Percentiles rank a stretch among this genome's conserved stretches.
Conservation (phyloP, 208 protist species). For the Angomonas ambiguus region DNA sequence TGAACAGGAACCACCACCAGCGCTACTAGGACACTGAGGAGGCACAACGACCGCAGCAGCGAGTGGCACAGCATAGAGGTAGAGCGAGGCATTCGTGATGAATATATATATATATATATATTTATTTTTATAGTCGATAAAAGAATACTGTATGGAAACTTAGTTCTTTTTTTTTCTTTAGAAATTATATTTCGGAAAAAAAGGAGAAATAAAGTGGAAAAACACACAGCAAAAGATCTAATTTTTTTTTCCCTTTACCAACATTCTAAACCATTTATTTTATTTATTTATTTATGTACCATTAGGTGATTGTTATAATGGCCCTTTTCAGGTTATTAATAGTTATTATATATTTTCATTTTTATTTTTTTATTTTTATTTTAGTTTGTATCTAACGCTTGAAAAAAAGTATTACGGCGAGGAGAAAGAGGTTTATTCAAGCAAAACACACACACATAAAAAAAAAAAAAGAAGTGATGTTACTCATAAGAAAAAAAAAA, state of each 20-base stretch:
- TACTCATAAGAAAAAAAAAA: too few species aligned
- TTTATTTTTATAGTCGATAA: too few species aligned
- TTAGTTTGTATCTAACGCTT: neutral
- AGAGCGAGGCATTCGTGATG: neutral
- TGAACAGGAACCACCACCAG: too few species aligned
- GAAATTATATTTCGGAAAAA: neutral
- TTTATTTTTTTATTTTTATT: neutral
- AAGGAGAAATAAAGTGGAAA: slow-evolving; percentile 13
- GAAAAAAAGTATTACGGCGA: too few species aligned
- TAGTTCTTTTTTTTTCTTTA: neutral
- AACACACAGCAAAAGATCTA: too few species aligned
- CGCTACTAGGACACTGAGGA: neutral
- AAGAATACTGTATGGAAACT: neutral
- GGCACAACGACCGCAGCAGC: neutral
- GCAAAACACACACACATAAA: neutral
- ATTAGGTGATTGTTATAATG: slow-evolving; percentile 7
- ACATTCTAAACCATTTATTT: slow-evolving; percentile 11
- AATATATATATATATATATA: too few species aligned
- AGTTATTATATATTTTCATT: neutral
- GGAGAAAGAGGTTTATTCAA: too few species aligned
- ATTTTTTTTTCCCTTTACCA: neutral
- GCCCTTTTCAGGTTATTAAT: slow-evolving; percentile 8
- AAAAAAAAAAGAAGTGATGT: neutral
- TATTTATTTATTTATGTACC: neutral
- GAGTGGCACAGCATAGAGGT: neutral